These are phyloP conservation scores for Aegle marmelos DNA, from an alignment of 345 rosid genomes.

Conservation along the genomic window DNA sequence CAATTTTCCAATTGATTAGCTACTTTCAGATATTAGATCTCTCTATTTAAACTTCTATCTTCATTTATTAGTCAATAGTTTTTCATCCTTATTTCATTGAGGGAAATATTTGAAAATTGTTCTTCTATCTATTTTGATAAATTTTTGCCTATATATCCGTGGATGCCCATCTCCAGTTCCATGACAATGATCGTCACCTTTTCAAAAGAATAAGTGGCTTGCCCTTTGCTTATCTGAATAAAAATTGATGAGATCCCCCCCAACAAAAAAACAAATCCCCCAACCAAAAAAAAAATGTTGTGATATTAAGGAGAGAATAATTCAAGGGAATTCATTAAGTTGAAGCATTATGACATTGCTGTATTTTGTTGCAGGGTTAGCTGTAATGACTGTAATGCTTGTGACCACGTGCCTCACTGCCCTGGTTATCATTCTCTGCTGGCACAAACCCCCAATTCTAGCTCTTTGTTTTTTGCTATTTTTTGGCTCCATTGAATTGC, in stretches of 20 bases:
- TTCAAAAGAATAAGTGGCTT: background rate
- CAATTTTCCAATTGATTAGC: background rate
- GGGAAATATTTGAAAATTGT: background rate
- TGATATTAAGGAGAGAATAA: background rate
- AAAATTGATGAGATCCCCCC: background rate
- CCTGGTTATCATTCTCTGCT: conserved; percentile 82
- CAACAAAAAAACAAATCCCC: no score
- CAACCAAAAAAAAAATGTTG: background rate
- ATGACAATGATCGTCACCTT: background rate
- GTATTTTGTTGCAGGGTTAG: conserved; percentile 60
- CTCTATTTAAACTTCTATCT: background rate
- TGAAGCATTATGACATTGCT: conserved; percentile 4
- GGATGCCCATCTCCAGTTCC: background rate
- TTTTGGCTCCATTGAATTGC: conserved; percentile 82
- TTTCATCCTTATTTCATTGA: background rate
- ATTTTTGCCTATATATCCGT: background rate
- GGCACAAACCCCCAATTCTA: conserved; percentile 82
- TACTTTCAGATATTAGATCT: background rate
- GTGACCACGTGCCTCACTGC: conserved; percentile 97
- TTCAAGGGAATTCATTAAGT: background rate
- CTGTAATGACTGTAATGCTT: conserved; percentile 98
- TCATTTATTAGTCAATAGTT: background rate
- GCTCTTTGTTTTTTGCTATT: conserved; percentile 77
- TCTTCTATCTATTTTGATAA: background rate
- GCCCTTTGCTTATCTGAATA: background rate